Evolutionary conservation across 1,139 yeast species (phyloP).

Genomic region (Ogataea hybrid): DNA sequence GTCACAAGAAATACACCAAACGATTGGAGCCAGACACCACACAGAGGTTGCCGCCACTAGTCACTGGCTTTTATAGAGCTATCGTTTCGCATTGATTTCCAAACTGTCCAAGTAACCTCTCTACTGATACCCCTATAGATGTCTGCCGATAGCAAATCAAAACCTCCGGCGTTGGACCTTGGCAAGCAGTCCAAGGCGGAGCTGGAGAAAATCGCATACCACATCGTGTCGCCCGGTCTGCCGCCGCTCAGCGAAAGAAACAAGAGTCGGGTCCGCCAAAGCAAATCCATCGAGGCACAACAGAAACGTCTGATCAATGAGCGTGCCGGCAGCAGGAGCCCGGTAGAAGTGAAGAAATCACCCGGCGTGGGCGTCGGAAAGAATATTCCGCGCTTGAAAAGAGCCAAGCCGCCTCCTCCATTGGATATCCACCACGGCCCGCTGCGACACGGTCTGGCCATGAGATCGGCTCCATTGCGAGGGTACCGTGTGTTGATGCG

Average conservation of each 20-base stretch:
- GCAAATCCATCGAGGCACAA: conserved; percentile 23
- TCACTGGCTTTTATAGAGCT: conserved; percentile 1
- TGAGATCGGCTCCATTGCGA: conserved; percentile 15
- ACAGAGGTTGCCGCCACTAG: background rate
- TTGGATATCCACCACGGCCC: conserved; percentile 11
- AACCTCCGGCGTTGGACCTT: conserved; percentile 12
- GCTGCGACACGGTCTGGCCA: conserved; percentile 9
- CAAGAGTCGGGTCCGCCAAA: conserved; percentile 15
- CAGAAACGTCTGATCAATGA: conserved; percentile 21
- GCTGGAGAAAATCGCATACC: conserved; percentile 15
- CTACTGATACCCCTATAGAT: conserved; percentile 5
- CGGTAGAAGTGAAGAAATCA: background rate
- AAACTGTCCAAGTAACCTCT: no score
- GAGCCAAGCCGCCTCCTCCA: conserved; percentile 24
- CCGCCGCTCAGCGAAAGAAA: conserved; percentile 21
- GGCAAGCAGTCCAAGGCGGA: conserved; percentile 7
- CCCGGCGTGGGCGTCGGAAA: conserved; percentile 1
- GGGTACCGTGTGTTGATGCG: conserved; percentile 1
- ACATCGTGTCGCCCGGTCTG: conserved; percentile 21
- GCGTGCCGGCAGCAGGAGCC: conserved; percentile 12
- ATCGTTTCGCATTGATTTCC: no score
- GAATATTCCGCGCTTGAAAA: conserved; percentile 13
- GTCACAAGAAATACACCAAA: background rate
- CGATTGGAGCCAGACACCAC: background rate
- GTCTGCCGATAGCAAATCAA: conserved; percentile 1